Conservation (phyloP, 2,329 filamentous ascomycete genomes). For the Fusarium sp. region DNA sequence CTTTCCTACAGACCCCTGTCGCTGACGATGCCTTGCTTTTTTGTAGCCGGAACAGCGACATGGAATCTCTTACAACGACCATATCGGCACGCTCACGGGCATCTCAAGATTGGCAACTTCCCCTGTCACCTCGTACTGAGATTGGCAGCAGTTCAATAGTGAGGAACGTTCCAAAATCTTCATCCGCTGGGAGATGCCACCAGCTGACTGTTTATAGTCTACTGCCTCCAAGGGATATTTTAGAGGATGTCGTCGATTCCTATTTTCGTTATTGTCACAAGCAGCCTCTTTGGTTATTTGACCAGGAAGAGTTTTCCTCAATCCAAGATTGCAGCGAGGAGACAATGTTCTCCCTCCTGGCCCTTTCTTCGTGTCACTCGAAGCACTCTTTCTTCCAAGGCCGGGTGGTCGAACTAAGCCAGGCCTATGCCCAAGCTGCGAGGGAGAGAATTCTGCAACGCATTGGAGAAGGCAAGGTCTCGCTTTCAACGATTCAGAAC, state of each 20-base stretch:
- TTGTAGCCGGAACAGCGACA: not conserved
- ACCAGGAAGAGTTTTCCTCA: not conserved
- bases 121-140: not conserved
- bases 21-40: no score
- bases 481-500: not conserved
- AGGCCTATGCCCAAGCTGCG: not conserved
- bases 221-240: not conserved
- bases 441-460: not conserved
- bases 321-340: not conserved
- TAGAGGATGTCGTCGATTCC: not conserved
- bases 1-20: not conserved
- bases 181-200: rapidly evolving
- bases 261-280: not conserved
- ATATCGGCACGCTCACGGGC: not conserved
- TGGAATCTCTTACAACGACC: not conserved
- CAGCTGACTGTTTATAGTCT: not conserved
- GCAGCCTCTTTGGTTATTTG: not conserved
- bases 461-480: not conserved
- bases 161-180: rapidly evolving
- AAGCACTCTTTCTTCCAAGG: not conserved
- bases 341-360: not conserved
- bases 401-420: not conserved
- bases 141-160: not conserved
- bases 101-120: not conserved
- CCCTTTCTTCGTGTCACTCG: not conserved